phyloP scores from a whole-genome alignment of 805 yeast genomes.

The Wickerhamiella alocasiicola region DNA sequence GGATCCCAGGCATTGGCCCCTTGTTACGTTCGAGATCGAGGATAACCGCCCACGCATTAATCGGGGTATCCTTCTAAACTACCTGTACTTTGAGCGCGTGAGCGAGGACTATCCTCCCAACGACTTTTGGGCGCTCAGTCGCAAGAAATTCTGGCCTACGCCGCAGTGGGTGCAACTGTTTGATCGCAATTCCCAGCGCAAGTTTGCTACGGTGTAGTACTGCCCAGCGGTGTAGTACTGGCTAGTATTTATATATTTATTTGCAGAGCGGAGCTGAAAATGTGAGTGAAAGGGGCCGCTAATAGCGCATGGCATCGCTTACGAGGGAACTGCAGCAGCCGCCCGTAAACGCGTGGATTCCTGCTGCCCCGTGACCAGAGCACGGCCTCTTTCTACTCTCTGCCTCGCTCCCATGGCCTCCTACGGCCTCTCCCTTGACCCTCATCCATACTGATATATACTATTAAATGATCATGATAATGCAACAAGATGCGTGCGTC shows the following conservation, averaged over 20 bases:
- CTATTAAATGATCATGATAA: no score
- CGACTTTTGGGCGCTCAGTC: slow-evolving; percentile 8
- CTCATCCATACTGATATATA: no score
- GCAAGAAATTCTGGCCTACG: slow-evolving; percentile 8
- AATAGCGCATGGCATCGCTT: no score
- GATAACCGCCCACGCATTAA: slow-evolving; percentile 18
- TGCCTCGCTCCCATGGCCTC: no score
- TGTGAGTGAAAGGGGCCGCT: no score
- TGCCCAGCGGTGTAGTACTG: not conserved
- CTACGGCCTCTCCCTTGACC: no score
- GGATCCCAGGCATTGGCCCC: slow-evolving; percentile 4
- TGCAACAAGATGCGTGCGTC: no score
- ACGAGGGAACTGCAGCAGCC: no score
- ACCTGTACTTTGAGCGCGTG: slow-evolving; percentile 15
- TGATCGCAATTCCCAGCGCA: slow-evolving; percentile 2
- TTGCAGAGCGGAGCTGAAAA: no score
- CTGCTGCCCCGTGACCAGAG: no score
- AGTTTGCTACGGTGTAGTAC: slow-evolving; percentile 1
- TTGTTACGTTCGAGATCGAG: slow-evolving; percentile 27
- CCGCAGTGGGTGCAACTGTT: slow-evolving; percentile 8
- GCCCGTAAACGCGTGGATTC: no score
- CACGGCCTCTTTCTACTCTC: no score
- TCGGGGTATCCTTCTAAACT: slow-evolving; percentile 15
- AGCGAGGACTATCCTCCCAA: not conserved
- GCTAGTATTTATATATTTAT: not conserved